Base-by-base conservation (phyloP, 1,284 basidiomycete species). In the Moesziomyces globuligerus region DNA sequence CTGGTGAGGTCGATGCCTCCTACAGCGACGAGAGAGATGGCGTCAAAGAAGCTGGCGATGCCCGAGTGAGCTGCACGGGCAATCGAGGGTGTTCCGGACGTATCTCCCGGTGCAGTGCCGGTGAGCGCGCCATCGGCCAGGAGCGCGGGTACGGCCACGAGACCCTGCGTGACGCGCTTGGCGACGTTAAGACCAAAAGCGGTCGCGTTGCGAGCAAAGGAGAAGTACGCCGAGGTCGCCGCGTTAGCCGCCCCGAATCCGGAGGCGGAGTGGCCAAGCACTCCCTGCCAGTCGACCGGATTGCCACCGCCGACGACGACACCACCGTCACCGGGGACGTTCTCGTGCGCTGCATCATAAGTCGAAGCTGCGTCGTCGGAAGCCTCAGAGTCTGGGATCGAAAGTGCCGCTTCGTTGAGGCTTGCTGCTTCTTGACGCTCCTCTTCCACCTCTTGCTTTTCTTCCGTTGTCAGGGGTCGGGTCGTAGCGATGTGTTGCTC, bases 1-100 rank as follows among this genome's bases (percentile, higher is more conserved):
- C 64, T 65, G 24, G 74, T 75, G 28, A 79, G 26, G 23, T 79
- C 74, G 50, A 79, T 76, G 10, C 74, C 74, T 13, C 77, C 77
- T 1, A 76, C 56, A 21, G 77, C 77, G 18, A 79, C 59, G 1
- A 69, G 53, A 8, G 55, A 68, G 40, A 79, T 72, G 11, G 69
- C 51, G 40, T 79, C 75, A 43, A 78, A 79, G 47, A 79, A 60
- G 26, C 57, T 65, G 1, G 74, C 77, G 11, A 79, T 76, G n/a
- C 68, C 54, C 6, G 67, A 55, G 25, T 79, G 73, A 0, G 74
- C 71, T 8, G 50, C 50, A 17, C 48, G 23, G 10, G 74, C 46
- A n/a, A 65, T 57, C 7, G 59, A 60, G 2, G 75, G 61, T 0
- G 43, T 50, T 15, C 34, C 48, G 1, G 53, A 54, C 5, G 46